Conservation (phyloP, 768 basidiomycete genomes). For the Leucocoprinus sp. region DNA sequence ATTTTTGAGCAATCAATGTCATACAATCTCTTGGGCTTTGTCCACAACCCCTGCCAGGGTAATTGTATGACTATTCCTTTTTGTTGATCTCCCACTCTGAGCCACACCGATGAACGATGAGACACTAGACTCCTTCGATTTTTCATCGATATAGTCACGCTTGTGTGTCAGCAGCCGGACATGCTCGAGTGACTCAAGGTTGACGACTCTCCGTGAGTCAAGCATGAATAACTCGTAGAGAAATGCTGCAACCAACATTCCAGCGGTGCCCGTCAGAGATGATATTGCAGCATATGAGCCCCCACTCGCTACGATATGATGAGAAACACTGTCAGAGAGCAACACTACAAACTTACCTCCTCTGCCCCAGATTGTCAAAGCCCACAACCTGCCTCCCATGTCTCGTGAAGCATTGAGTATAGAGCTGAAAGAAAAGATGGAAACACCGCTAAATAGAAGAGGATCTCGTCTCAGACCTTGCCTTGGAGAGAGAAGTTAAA, state of each 20-base stretch:
- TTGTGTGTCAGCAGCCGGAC: background rate
- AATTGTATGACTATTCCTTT: background rate
- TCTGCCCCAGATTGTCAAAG: too few relatives aligned
- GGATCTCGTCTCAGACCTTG: background rate
- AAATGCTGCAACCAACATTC: background rate
- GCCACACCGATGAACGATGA: background rate
- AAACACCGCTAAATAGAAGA: slow-evolving; percentile 3
- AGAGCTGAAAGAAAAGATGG: slow-evolving; percentile 3
- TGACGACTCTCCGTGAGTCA: slow-evolving; percentile 7
- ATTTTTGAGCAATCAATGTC: background rate
- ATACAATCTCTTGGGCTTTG: background rate
- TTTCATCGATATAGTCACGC: background rate
- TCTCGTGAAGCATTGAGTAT: slow-evolving; percentile 7
- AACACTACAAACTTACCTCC: background rate
- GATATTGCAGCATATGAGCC: slow-evolving; percentile 4
- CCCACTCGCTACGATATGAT: slow-evolving; percentile 1
- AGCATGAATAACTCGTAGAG: slow-evolving; percentile 6
- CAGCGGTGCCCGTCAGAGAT: background rate
- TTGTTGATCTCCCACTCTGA: background rate
- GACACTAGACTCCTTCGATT: background rate
- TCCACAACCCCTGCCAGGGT: background rate
- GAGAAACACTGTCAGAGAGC: too few relatives aligned
- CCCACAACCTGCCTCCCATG: slow-evolving; percentile 4
- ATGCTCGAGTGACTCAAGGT: slow-evolving; percentile 6
- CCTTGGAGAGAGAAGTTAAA: background rate